phyloP scores from a whole-genome alignment of 352 stramenopile genomes.

The Globisporangium nodosum region DNA sequence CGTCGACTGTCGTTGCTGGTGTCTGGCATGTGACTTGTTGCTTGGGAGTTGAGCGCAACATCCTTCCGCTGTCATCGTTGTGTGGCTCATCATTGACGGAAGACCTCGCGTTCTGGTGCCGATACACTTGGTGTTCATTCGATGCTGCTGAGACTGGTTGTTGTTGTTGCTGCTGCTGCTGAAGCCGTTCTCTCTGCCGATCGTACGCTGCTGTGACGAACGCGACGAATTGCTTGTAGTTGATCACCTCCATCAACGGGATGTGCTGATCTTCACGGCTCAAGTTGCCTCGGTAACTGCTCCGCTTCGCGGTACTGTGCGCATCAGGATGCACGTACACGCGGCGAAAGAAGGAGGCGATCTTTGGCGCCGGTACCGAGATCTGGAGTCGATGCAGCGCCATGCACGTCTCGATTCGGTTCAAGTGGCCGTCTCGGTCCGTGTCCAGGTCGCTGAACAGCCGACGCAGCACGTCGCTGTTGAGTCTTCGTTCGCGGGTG shows the following conservation, averaged over 20 bases:
- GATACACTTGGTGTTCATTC: background rate
- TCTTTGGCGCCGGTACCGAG: slow-evolving; percentile 40
- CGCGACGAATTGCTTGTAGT: slow-evolving; percentile 70
- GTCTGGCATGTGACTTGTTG: background rate
- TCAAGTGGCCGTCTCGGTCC: slow-evolving; percentile 63
- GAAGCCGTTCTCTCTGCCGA: slow-evolving; percentile 17
- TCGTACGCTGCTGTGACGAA: slow-evolving; percentile 58
- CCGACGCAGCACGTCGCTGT: slow-evolving; percentile 51
- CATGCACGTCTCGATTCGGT: slow-evolving; percentile 66
- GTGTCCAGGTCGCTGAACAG: slow-evolving; percentile 77
- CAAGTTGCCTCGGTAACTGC: slow-evolving; percentile 1
- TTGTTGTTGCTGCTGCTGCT: background rate
- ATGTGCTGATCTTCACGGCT: slow-evolving; percentile 9
- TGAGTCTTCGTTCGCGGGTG: slow-evolving; percentile 15
- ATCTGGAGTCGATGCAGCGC: slow-evolving; percentile 71
- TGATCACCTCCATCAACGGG: slow-evolving; percentile 60
- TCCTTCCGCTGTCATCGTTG: background rate
- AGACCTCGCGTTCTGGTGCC: background rate
- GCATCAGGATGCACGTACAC: slow-evolving; percentile 20
- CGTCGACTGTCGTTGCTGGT: background rate
- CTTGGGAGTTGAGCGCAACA: background rate
- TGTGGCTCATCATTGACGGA: background rate
- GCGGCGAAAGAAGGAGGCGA: slow-evolving; percentile 64
- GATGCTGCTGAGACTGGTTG: background rate
- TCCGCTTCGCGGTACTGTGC: background rate